Conservation (phyloP, 345 rosid genomes). For the Barbarea vulgaris region DNA sequence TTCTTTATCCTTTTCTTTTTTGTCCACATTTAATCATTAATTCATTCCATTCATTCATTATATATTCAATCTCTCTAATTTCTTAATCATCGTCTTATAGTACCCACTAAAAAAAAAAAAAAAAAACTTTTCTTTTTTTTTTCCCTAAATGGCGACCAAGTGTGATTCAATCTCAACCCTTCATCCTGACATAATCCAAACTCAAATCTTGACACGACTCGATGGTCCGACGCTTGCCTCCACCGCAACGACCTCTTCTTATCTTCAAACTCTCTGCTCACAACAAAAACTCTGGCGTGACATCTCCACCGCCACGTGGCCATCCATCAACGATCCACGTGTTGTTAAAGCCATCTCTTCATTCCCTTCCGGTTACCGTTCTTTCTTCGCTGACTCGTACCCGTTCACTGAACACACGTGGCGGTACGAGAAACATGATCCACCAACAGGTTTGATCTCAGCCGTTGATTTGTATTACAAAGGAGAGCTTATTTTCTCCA, state of each 20-base stretch:
- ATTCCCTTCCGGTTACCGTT: constrained; percentile 55
- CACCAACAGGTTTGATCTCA: constrained; percentile 50
- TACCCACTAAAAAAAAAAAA: not conserved
- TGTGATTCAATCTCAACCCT: constrained; percentile 47
- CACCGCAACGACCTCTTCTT: constrained; percentile 56
- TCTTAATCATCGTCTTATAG: constrained; percentile 19
- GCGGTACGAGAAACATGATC: not conserved
- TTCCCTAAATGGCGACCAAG: not conserved
- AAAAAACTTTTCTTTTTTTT: not conserved
- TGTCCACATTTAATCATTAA: not conserved
- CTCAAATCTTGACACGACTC: constrained; percentile 71
- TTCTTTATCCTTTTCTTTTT: not conserved
- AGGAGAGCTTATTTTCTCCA: constrained; percentile 50
- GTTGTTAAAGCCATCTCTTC: constrained; percentile 48
- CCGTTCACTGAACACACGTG: constrained; percentile 48
- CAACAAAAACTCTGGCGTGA: constrained; percentile 62
- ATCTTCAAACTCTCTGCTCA: constrained; percentile 54
- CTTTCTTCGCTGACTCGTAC: constrained; percentile 66
- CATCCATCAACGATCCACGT: constrained; percentile 53
- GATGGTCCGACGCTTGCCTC: constrained; percentile 82
- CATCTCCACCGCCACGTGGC: constrained; percentile 64
- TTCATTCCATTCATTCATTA: not conserved
- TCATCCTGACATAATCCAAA: constrained; percentile 61
- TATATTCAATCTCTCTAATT: not conserved
- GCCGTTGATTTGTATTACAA: constrained; percentile 72